Evolutionary conservation across 2,329 filamentous ascomycete genomes (phyloP).

Genomic region (Mycosphaerella arachidis): DNA sequence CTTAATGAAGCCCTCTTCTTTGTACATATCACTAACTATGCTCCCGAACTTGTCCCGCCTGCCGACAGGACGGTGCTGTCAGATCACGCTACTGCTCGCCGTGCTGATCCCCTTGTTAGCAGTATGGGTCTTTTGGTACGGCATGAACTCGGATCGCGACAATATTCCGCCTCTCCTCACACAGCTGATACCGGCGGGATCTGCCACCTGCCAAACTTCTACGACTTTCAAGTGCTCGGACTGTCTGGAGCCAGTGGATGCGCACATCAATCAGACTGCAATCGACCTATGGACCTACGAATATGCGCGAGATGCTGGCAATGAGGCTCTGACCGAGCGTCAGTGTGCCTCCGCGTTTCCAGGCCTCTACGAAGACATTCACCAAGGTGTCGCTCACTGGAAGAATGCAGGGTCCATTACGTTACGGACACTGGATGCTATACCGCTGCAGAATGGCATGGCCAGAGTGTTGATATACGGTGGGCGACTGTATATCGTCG

Average conservation of each 20-base stretch:
- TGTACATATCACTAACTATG: neutral
- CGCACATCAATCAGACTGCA: slow-evolving; percentile 10
- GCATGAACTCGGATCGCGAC: slow-evolving; percentile 20
- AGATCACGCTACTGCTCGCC: slow-evolving; percentile 8
- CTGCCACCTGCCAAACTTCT: slow-evolving; percentile 17
- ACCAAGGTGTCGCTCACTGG: slow-evolving; percentile 25
- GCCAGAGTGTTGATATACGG: slow-evolving; percentile 34
- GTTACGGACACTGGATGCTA: slow-evolving; percentile 13
- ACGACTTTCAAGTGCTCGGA: slow-evolving; percentile 18
- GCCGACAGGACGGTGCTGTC: slow-evolving; percentile 6
- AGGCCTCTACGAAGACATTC: slow-evolving; percentile 29
- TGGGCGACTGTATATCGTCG: slow-evolving; percentile 33
- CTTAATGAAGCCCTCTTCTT: no score
- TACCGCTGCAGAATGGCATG: slow-evolving; percentile 22
- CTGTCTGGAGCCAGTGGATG: slow-evolving; percentile 14
- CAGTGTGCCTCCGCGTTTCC: slow-evolving; percentile 32
- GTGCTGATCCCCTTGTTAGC: neutral
- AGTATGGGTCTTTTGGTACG: slow-evolving; percentile 20
- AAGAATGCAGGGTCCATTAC: slow-evolving; percentile 15
- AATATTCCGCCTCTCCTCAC: slow-evolving; percentile 18
- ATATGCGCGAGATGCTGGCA: slow-evolving; percentile 12
- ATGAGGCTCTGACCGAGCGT: slow-evolving; percentile 16
- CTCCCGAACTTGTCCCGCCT: neutral
- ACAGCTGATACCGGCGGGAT: slow-evolving; percentile 22
- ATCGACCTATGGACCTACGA: slow-evolving; percentile 13